phyloP scores from a whole-genome alignment of 2,329 filamentous ascomycete genomes.

The Dissoconium aciculare region DNA sequence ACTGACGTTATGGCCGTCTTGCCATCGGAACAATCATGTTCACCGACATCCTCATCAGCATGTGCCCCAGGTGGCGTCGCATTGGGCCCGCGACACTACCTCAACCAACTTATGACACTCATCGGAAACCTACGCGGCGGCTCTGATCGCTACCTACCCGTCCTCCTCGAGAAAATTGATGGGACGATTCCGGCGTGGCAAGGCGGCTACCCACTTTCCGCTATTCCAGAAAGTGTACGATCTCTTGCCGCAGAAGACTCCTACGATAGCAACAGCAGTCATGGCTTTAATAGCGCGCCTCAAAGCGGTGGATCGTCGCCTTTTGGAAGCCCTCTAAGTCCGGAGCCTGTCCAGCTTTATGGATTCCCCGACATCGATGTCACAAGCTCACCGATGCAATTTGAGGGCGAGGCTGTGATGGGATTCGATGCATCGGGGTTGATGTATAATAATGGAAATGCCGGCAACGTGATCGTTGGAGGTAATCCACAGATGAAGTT shows the following conservation, averaged over 20 bases:
- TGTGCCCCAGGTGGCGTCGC: slow-evolving; percentile 47
- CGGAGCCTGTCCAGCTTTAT: slow-evolving; percentile 7
- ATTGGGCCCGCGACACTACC: slow-evolving; percentile 55
- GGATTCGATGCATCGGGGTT: slow-evolving; percentile 5
- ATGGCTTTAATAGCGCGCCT: slow-evolving; percentile 12
- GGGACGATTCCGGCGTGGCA: slow-evolving; percentile 32
- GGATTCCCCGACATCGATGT: slow-evolving; percentile 5
- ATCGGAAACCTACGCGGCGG: slow-evolving; percentile 58
- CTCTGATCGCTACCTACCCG: slow-evolving; percentile 59
- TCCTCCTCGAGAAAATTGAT: slow-evolving; percentile 61
- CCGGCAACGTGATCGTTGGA: too few relatives aligned
- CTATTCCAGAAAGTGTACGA: slow-evolving; percentile 13
- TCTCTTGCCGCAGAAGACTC: slow-evolving; percentile 16
- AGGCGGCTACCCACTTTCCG: slow-evolving; percentile 16
- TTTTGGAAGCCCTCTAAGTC: slow-evolving; percentile 17
- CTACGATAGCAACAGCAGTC: slow-evolving; percentile 15
- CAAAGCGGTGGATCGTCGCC: slow-evolving; percentile 18
- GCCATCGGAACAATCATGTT: slow-evolving; percentile 39
- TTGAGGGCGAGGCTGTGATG: background rate
- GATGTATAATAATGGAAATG: too few relatives aligned
- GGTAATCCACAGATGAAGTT: too few relatives aligned
- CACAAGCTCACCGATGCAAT: slow-evolving; percentile 4
- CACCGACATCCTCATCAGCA: too few relatives aligned
- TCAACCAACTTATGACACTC: slow-evolving; percentile 52
- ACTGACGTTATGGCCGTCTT: slow-evolving; percentile 56